Percentiles rank a stretch among this genome's conserved stretches.
These are phyloP conservation scores for Suillus brevipes DNA, from an alignment of 768 basidiomycete genomes.

Conservation along the genomic window DNA sequence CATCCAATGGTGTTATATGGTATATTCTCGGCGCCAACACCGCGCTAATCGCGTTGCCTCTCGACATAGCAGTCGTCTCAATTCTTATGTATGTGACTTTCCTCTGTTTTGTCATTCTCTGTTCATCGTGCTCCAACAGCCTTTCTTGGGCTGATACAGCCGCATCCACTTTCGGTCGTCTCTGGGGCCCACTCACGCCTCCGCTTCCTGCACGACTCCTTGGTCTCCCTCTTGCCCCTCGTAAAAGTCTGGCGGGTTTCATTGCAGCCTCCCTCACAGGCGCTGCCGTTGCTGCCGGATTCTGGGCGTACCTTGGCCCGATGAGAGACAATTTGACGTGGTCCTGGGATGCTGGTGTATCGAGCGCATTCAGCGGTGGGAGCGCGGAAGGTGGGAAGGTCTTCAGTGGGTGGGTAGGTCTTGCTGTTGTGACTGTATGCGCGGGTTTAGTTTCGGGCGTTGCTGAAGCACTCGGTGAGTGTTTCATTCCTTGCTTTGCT, in stretches of 20 bases:
- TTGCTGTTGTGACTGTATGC: conserved; percentile 56
- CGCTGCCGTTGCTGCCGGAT: conserved; percentile 59
- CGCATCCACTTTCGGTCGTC: conserved; percentile 88
- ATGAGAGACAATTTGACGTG: conserved; percentile 47
- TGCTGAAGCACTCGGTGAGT: conserved; percentile 86
- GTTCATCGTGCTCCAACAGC: conserved; percentile 39
- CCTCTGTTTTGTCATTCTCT: background rate
- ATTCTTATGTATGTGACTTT: conserved; percentile 75
- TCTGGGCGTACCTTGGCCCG: conserved; percentile 69
- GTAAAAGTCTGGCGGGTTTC: conserved; percentile 87
- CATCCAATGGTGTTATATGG: conserved; percentile 84
- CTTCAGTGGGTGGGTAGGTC: conserved; percentile 40
- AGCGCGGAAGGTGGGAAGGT: conserved; percentile 9
- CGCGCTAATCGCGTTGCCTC: conserved; percentile 72
- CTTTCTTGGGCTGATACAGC: conserved; percentile 96
- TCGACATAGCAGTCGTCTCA: conserved; percentile 86
- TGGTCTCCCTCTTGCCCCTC: conserved; percentile 69
- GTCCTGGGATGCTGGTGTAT: conserved; percentile 56
- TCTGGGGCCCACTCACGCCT: conserved; percentile 72
- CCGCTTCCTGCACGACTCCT: conserved; percentile 53
- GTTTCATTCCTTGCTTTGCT: conserved; percentile 1
- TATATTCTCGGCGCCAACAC: conserved; percentile 86
- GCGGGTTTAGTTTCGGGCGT: conserved; percentile 81
- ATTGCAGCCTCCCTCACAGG: conserved; percentile 76
- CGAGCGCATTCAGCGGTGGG: conserved; percentile 24